Evolutionary conservation across 306 rosid species (phyloP).

Genomic region (Cicer cuneatum): DNA sequence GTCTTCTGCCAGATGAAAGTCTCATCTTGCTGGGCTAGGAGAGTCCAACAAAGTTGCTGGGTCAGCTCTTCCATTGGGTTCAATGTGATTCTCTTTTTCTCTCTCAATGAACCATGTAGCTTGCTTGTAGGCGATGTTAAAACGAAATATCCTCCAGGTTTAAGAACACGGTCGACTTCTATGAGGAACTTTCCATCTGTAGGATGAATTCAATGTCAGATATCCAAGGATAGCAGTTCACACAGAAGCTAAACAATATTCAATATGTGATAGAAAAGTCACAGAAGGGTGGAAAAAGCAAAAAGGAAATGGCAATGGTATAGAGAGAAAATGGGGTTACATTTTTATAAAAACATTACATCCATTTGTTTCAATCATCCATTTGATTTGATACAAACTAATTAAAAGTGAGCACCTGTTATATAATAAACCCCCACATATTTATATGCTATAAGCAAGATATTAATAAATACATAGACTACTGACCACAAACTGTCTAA

Average conservation of each 20-base stretch:
- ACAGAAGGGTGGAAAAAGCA: not conserved
- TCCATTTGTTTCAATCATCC: slow-evolving; percentile 3
- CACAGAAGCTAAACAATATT: slow-evolving; percentile 33
- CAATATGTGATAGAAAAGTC: slow-evolving; percentile 18
- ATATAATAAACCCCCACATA: not conserved
- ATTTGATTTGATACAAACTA: not conserved
- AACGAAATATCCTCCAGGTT: slow-evolving; percentile 98
- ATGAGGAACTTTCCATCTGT: slow-evolving; percentile 82
- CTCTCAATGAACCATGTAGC: slow-evolving; percentile 66
- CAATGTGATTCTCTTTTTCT: slow-evolving; percentile 56
- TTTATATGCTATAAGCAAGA: slow-evolving; percentile 5
- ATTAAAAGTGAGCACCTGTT: not conserved
- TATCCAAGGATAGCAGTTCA: slow-evolving; percentile 20
- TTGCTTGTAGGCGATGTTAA: slow-evolving; percentile 80
- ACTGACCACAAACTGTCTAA: not conserved
- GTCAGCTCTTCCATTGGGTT: slow-evolving; percentile 77
- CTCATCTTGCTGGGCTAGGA: slow-evolving; percentile 90
- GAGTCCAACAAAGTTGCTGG: slow-evolving; percentile 84
- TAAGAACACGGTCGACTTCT: slow-evolving; percentile 95
- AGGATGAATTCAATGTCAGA: slow-evolving; percentile 48
- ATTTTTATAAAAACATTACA: slow-evolving; percentile 21
- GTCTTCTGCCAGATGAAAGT: slow-evolving; percentile 96
- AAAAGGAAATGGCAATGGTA: slow-evolving; percentile 27
- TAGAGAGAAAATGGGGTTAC: not conserved
- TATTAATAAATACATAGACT: not conserved